phyloP scores from a whole-genome alignment of 345 rosid genomes.

The Eucalyptus tenuipes region DNA sequence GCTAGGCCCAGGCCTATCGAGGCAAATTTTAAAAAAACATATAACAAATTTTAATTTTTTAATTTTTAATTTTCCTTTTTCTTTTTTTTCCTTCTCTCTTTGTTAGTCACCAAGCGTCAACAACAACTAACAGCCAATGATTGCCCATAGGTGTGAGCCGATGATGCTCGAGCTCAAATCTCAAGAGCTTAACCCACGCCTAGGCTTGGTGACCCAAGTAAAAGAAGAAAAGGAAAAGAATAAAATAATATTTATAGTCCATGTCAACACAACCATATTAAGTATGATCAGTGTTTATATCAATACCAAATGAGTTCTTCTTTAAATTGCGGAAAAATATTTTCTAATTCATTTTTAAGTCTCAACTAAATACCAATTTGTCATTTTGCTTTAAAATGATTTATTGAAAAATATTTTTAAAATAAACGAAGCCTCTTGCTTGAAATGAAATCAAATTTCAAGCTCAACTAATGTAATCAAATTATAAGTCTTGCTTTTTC shows the following conservation, averaged over 20 bases:
- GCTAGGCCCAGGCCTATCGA: fast-evolving
- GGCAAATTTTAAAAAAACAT: no score
- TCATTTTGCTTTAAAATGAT: no score
- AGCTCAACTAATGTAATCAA: fast-evolving
- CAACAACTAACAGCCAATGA: fast-evolving
- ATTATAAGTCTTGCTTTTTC: not conserved
- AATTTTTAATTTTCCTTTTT: no score
- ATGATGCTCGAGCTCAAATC: fast-evolving
- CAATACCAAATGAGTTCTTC: fast-evolving
- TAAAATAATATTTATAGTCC: no score
- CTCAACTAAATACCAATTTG: fast-evolving
- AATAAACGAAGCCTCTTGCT: no score
- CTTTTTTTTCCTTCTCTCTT: no score
- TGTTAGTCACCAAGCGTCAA: fast-evolving
- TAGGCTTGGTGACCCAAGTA: no score
- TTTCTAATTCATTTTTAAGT: fast-evolving
- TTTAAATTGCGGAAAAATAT: fast-evolving
- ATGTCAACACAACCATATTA: no score
- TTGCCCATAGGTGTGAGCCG: fast-evolving
- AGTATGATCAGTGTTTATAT: fast-evolving
- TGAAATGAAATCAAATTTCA: not conserved
- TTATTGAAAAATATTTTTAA: fast-evolving
- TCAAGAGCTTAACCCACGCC: no score
- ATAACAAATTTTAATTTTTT: no score
- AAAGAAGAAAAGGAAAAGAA: no score